Percentiles rank a stretch among this genome's conserved stretches.
phyloP scores from a whole-genome alignment of 2,329 filamentous ascomycete genomes.

The Cephalotrichum gorgonifer region DNA sequence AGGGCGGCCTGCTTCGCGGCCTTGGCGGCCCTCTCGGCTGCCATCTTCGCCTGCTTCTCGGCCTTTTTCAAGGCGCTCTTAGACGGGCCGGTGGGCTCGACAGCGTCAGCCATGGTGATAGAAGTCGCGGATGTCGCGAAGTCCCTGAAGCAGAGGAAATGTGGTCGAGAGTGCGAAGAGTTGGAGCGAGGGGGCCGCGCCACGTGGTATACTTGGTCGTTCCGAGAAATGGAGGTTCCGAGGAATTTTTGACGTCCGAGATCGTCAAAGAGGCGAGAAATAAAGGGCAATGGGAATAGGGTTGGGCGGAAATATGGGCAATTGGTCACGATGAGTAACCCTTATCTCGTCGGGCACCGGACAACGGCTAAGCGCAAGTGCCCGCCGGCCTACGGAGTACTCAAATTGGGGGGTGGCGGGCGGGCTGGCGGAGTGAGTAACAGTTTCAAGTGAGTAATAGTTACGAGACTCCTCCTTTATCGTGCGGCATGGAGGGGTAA shows the following conservation, averaged over 20 bases:
- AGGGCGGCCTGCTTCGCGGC: constrained; percentile 45
- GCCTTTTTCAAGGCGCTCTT: constrained; percentile 58
- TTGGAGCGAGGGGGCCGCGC: neutral
- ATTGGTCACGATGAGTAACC: constrained; percentile 2
- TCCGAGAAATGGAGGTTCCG: neutral
- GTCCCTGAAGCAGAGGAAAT: neutral
- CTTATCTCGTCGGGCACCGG: neutral
- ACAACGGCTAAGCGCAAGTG: neutral
- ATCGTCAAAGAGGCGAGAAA: no score
- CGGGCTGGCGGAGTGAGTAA: no score
- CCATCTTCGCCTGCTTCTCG: constrained; percentile 52
- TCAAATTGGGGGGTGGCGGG: constrained; percentile 7
- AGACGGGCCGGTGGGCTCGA: constrained; percentile 28
- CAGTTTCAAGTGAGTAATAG: no score
- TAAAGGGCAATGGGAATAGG: neutral
- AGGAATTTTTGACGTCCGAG: neutral
- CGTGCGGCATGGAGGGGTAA: no score
- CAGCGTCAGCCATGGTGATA: constrained; percentile 19
- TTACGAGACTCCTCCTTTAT: no score
- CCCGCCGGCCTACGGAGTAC: no score
- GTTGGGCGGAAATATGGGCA: constrained; percentile 4
- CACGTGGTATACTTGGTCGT: neutral
- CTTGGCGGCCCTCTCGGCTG: constrained; percentile 52
- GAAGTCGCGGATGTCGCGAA: neutral
- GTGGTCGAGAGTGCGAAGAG: neutral